Percentiles rank a stretch among this genome's conserved stretches.
Evolutionary conservation across 2,329 filamentous ascomycete species (phyloP).

Genomic region (Penicillium sp.): DNA sequence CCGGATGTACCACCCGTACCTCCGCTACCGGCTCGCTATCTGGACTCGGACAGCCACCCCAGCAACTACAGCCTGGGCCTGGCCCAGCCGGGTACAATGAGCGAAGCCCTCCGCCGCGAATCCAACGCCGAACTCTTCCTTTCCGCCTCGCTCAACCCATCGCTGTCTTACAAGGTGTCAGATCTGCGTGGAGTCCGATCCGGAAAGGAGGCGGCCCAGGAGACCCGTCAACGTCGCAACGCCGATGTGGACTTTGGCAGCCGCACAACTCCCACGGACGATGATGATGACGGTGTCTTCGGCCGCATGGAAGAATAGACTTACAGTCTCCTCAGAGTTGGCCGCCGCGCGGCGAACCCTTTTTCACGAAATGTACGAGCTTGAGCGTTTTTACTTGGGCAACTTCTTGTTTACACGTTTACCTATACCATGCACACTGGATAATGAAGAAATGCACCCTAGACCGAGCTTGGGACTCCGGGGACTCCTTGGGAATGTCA

Average conservation of each 20-base stretch:
- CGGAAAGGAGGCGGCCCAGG: conserved; percentile 52
- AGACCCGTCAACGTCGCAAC: conserved; percentile 33
- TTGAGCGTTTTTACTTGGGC: conserved; percentile 29
- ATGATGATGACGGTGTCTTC: conserved; percentile 94
- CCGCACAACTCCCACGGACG: conserved; percentile 61
- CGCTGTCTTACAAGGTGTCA: conserved; percentile 46
- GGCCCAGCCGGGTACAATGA: conserved; percentile 44
- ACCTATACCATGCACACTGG: conserved; percentile 10
- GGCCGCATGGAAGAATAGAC: conserved; percentile 86
- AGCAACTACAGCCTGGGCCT: conserved; percentile 55
- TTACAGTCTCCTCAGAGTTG: conserved; percentile 4
- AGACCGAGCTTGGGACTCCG: conserved; percentile 2
- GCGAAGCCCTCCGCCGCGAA: conserved; percentile 31
- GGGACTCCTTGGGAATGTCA: neutral
- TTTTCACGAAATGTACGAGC: conserved; percentile 36
- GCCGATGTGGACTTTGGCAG: conserved; percentile 35
- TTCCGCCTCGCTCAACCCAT: conserved; percentile 42
- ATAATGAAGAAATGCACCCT: conserved; percentile 14
- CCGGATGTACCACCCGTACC: conserved; percentile 81
- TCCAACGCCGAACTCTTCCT: conserved; percentile 40
- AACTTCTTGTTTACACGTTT: conserved; percentile 26
- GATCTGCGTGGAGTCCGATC: conserved; percentile 61
- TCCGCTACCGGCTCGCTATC: conserved; percentile 73
- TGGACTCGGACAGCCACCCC: conserved; percentile 57
- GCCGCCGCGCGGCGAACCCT: conserved; percentile 8